A percentile compares a stretch with the other conserved stretches of the same genome.
These are phyloP conservation scores for Picea sitchensis DNA, from an alignment of 75 land plant species.

Conservation along the genomic window DNA sequence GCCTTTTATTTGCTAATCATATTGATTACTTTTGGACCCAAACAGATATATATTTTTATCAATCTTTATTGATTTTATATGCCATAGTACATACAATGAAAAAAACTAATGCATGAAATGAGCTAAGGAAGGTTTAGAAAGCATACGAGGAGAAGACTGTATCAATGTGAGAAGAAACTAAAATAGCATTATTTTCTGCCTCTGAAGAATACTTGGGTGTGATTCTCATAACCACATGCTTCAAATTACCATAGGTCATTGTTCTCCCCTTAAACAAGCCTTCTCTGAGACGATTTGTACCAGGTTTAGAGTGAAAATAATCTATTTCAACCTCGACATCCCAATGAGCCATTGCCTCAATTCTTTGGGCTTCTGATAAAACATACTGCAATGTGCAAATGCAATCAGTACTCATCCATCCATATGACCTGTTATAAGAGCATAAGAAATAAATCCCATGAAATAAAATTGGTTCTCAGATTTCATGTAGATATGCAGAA, in stretches of 20 bases:
- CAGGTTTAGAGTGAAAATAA: conserved; percentile 65
- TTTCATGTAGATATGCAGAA: no score
- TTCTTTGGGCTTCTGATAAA: conserved; percentile 39
- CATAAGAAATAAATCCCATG: no score
- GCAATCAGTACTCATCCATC: conserved; percentile 1
- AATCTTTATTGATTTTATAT: neutral
- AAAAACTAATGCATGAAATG: neutral
- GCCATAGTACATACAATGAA: neutral
- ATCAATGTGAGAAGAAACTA: conserved; percentile 96
- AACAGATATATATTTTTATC: neutral
- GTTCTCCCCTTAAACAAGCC: conserved; percentile 86
- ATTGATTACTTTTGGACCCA: neutral
- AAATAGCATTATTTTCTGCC: conserved; percentile 76
- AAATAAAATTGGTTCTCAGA: no score
- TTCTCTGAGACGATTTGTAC: conserved; percentile 42
- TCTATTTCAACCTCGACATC: conserved; percentile 87
- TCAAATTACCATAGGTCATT: conserved; percentile 68
- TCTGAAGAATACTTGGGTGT: conserved; percentile 61
- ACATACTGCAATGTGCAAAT: conserved; percentile 68
- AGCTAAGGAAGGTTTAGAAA: conserved; percentile 2
- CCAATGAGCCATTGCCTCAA: conserved; percentile 66
- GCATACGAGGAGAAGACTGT: conserved; percentile 91
- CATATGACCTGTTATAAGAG: neutral
- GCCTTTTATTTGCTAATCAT: no score
- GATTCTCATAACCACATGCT: conserved; percentile 78